phyloP scores from a whole-genome alignment of 176 grass and related monocot species.

The Carex cristatella region DNA sequence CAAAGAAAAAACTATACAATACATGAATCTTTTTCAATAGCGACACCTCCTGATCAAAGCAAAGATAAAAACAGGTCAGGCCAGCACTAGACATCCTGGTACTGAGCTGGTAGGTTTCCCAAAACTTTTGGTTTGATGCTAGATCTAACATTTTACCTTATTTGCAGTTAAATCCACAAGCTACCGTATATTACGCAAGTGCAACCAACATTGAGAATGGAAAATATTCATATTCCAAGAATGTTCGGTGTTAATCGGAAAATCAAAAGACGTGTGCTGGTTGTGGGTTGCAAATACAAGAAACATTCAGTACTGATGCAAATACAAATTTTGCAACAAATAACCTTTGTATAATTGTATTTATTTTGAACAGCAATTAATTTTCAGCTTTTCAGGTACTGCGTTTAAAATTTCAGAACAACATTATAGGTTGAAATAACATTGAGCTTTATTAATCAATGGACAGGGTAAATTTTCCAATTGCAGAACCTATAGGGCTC shows the following conservation, averaged over 20 bases:
- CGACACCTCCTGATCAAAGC: constrained; percentile 43
- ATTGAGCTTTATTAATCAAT: not conserved
- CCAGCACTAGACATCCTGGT: not conserved
- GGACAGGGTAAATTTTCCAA: not conserved
- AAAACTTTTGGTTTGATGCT: not conserved
- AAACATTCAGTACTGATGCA: not conserved
- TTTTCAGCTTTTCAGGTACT: not conserved
- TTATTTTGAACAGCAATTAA: not conserved
- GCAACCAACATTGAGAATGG: not conserved
- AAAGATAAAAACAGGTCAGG: not conserved
- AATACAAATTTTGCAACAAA: not conserved
- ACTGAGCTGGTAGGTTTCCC: not conserved
- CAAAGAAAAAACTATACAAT: constrained; percentile 78
- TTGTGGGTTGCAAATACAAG: not conserved
- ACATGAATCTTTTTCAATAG: constrained; percentile 65
- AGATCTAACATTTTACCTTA: not conserved
- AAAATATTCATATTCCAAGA: not conserved
- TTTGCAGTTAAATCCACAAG: not conserved
- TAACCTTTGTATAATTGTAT: not conserved
- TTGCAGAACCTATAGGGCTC: not conserved
- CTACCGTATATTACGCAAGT: not conserved
- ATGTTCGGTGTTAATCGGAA: not conserved
- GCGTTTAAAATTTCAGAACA: not conserved
- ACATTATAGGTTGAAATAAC: not conserved
- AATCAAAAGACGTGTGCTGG: not conserved